Evolutionary conservation across 148 eudicot genomes (phyloP).

Genomic region (Rhododendron mucronatum): DNA sequence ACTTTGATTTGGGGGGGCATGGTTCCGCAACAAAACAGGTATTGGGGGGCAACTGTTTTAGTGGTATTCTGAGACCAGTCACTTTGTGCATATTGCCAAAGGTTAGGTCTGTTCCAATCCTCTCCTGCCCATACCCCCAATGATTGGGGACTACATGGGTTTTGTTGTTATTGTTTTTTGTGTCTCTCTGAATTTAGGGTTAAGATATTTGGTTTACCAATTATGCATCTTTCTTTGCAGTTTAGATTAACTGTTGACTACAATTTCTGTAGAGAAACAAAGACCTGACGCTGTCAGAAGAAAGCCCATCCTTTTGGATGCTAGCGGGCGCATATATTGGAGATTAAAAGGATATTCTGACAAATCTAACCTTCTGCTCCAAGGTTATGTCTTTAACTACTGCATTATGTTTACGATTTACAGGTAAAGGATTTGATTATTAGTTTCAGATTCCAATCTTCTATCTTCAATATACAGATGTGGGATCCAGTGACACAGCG

Average conservation of each 20-base stretch:
- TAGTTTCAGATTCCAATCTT: neutral
- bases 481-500: constrained; percentile 35
- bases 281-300: constrained; percentile 56
- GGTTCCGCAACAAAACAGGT: no score
- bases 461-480: constrained; percentile 37
- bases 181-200: neutral
- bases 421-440: neutral
- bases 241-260: neutral
- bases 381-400: constrained; percentile 35
- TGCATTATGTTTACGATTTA: neutral
- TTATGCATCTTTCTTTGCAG: neutral
- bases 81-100: no score
- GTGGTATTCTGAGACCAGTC: no score
- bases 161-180: neutral
- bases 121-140: no score
- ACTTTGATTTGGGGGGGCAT: no score
- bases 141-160: no score
- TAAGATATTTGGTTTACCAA: neutral
- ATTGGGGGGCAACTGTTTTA: no score
- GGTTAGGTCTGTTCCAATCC: no score
- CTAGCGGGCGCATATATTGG: constrained; percentile 54
- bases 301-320: constrained; percentile 42
- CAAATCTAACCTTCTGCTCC: constrained; percentile 17
- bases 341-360: constrained; percentile 43
- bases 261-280: constrained; percentile 33